Percentiles rank a stretch among this genome's conserved stretches.
Conservation (phyloP, 2,329 filamentous ascomycete genomes). For the Thelonectria rubi region DNA sequence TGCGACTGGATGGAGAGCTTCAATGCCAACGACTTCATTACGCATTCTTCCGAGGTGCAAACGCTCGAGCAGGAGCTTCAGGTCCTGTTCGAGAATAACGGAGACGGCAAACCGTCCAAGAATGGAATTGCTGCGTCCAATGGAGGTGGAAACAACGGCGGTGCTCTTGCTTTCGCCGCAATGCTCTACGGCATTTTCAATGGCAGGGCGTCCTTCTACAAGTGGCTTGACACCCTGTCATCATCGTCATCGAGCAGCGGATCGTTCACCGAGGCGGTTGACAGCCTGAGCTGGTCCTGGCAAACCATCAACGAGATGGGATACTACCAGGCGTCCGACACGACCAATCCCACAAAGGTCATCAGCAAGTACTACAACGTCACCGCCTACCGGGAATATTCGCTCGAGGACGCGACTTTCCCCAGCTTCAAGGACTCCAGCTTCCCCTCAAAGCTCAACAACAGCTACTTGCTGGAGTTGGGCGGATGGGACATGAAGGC, state of each 20-base stretch:
- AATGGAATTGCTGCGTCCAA: slow-evolving; percentile 17
- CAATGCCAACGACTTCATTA: slow-evolving; percentile 8
- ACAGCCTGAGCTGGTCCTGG: slow-evolving; percentile 29
- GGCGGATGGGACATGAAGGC: slow-evolving; percentile 43
- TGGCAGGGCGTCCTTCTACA: not conserved
- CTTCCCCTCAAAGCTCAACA: slow-evolving; percentile 11
- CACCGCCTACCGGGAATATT: slow-evolving; percentile 5
- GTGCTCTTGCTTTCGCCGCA: slow-evolving; percentile 18
- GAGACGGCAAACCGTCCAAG: not conserved
- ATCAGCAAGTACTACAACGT: slow-evolving; percentile 23
- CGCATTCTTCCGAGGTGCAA: not conserved
- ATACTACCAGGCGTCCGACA: slow-evolving; percentile 28
- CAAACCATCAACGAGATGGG: slow-evolving; percentile 26
- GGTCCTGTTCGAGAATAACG: slow-evolving; percentile 10
- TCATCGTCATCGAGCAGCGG: not conserved
- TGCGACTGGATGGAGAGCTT: slow-evolving; percentile 26
- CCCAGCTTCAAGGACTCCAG: slow-evolving; percentile 5
- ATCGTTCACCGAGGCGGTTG: slow-evolving; percentile 42
- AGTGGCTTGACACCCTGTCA: not conserved
- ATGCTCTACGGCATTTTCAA: slow-evolving; percentile 20
- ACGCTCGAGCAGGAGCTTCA: not conserved
- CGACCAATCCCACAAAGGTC: slow-evolving; percentile 13
- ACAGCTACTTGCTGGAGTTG: slow-evolving; percentile 51
- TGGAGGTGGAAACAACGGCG: slow-evolving; percentile 6
- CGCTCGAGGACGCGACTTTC: slow-evolving; percentile 1